A percentile compares a stretch with the other conserved stretches of the same genome.
phyloP scores from a whole-genome alignment of 2,329 filamentous ascomycete genomes.

The Fusarium liriodendri region DNA sequence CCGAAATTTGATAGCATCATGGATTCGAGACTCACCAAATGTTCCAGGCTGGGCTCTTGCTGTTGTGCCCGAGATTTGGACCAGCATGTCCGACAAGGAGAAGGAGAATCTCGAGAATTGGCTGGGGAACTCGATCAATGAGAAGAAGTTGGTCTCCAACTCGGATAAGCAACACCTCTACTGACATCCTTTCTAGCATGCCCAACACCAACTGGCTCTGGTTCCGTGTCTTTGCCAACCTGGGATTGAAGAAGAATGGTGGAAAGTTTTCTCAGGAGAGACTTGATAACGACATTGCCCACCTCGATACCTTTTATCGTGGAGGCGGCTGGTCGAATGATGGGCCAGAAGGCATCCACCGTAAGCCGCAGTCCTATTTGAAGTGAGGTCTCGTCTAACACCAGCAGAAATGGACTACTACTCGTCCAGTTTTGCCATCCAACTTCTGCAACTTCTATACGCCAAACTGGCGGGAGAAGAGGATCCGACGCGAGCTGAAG shows the following conservation, averaged over 20 bases:
- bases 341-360: slow-evolving; percentile 80
- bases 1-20: not conserved
- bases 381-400: slow-evolving; percentile 6
- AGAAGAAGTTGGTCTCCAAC: slow-evolving; percentile 68
- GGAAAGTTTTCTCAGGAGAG: slow-evolving; percentile 76
- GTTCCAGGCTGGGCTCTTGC: slow-evolving; percentile 73
- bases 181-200: slow-evolving; percentile 65
- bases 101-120: slow-evolving; percentile 75
- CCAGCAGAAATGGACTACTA: slow-evolving; percentile 83
- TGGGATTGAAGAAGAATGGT: slow-evolving; percentile 80
- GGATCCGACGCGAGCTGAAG: slow-evolving; percentile 73
- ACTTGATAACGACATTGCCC: slow-evolving; percentile 80
- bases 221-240: slow-evolving; percentile 87
- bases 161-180: not conserved
- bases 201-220: slow-evolving; percentile 77
- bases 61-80: slow-evolving; percentile 75
- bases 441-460: slow-evolving; percentile 82
- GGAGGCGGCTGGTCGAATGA: slow-evolving; percentile 87
- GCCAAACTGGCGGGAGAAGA: slow-evolving; percentile 75
- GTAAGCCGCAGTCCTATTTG: slow-evolving; percentile 47
- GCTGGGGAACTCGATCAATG: slow-evolving; percentile 81
- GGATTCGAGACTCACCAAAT: slow-evolving; percentile 3
- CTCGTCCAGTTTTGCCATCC: slow-evolving; percentile 84
- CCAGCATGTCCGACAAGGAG: slow-evolving; percentile 70
- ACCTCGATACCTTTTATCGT: slow-evolving; percentile 84